Percentiles rank a stretch among this genome's conserved stretches.
phyloP scores from a whole-genome alignment of 305 asterid species.

The Fraxinus greggii region DNA sequence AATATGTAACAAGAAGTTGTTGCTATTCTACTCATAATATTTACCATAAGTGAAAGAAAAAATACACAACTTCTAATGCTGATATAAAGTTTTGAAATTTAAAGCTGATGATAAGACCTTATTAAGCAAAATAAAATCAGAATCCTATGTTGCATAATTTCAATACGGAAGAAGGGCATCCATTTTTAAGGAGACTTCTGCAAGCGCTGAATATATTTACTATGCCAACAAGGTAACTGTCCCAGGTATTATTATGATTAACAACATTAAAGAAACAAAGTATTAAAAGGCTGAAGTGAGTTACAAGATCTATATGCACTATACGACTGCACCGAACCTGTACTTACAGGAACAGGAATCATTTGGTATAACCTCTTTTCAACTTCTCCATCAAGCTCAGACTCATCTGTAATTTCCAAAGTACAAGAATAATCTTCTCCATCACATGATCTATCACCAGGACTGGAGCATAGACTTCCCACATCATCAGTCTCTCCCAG shows the following conservation, averaged over 20 bases:
- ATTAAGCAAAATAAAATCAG: neutral
- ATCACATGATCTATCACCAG: slow-evolving; percentile 64
- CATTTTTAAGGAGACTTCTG: neutral
- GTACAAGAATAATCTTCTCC: slow-evolving; percentile 54
- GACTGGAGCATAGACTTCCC: slow-evolving; percentile 68
- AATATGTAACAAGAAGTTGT: neutral
- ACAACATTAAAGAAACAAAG: slow-evolving; percentile 2
- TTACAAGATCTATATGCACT: slow-evolving; percentile 10
- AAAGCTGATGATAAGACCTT: neutral
- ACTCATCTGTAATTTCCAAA: slow-evolving; percentile 78
- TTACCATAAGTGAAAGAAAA: neutral
- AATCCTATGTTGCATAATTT: neutral
- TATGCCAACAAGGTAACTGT: neutral
- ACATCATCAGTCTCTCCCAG: slow-evolving; percentile 49
- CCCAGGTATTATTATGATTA: neutral
- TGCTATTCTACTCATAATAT: neutral
- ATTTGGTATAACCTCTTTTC: slow-evolving; percentile 78
- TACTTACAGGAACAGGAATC: slow-evolving; percentile 78
- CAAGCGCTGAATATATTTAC: neutral
- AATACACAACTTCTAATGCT: neutral
- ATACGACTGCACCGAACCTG: slow-evolving; percentile 15
- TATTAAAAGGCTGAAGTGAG: slow-evolving; percentile 1
- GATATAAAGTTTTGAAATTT: neutral
- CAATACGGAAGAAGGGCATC: neutral
- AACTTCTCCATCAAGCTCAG: slow-evolving; percentile 84